These are phyloP conservation scores for Mrakia gelida DNA, from an alignment of 768 basidiomycete species.

Conservation along the genomic window DNA sequence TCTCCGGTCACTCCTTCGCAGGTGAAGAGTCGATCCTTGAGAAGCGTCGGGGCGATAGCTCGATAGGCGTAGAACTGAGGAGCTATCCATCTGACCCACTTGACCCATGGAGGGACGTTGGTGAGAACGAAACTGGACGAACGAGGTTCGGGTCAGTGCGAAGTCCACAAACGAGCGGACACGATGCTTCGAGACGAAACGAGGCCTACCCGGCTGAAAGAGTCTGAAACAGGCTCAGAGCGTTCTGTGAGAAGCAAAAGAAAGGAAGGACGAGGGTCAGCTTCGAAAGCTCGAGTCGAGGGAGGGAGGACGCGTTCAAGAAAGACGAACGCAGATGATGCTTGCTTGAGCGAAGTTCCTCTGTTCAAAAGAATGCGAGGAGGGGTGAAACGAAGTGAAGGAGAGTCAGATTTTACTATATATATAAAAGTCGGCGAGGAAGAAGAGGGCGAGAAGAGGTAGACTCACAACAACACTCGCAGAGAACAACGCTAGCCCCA, in stretches of 20 bases:
- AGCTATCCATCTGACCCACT: conserved; percentile 48
- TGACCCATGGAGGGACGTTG: conserved; percentile 43
- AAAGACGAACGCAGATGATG: conserved; percentile 2
- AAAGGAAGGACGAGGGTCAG: too few species aligned
- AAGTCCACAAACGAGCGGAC: neutral
- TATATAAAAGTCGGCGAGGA: too few species aligned
- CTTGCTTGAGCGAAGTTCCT: conserved; percentile 20
- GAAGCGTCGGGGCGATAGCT: conserved; percentile 47
- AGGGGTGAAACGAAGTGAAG: too few species aligned
- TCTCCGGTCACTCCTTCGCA: conserved; percentile 42
- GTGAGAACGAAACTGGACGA: conserved; percentile 31
- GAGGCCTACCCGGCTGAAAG: conserved; percentile 4
- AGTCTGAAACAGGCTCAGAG: conserved; percentile 26
- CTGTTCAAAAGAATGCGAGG: neutral
- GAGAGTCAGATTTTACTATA: neutral
- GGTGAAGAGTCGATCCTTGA: conserved; percentile 44
- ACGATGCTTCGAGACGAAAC: neutral
- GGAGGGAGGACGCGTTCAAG: neutral
- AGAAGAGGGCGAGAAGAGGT: neutral
- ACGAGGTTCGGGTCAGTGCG: neutral
- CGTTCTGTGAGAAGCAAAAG: conserved; percentile 13
- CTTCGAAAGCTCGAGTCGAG: neutral
- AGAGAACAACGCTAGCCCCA: conserved; percentile 40
- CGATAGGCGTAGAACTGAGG: conserved; percentile 48
- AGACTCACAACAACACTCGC: conserved; percentile 37